These are phyloP conservation scores for Chenopodium suecicum DNA, from an alignment of 148 eudicot genomes.

Conservation along the genomic window DNA sequence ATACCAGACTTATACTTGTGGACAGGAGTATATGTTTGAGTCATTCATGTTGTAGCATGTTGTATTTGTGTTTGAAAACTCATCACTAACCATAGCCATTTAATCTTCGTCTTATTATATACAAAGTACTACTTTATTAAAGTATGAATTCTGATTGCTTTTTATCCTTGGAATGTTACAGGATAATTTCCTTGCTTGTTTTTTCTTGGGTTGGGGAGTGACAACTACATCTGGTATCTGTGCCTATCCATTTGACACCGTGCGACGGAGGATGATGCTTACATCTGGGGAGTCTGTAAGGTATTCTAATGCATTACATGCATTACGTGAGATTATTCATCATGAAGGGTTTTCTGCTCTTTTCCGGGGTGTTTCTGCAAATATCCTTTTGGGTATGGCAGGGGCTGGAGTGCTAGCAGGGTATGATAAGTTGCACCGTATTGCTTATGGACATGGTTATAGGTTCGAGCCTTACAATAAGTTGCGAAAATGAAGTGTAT, in stretches of 20 bases:
- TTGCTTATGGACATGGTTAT: constrained; percentile 46
- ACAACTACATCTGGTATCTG: constrained; percentile 81
- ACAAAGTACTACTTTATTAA: neutral
- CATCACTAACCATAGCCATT: neutral
- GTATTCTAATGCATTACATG: constrained; percentile 64
- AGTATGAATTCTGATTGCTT: neutral
- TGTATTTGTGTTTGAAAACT: neutral
- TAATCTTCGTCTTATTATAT: neutral
- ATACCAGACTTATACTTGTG: no score
- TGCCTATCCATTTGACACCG: constrained; percentile 89
- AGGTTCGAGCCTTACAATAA: constrained; percentile 39
- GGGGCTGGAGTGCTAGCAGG: constrained; percentile 98
- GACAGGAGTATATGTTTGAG: neutral
- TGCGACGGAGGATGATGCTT: constrained; percentile 92
- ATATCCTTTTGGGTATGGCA: constrained; percentile 87
- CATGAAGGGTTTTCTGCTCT: constrained; percentile 72
- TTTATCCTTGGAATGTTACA: constrained; percentile 30
- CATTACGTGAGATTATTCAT: constrained; percentile 62
- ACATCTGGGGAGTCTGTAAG: constrained; percentile 80
- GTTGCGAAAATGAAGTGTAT: constrained; percentile 29
- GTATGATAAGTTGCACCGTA: constrained; percentile 66
- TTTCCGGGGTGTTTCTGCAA: constrained; percentile 78
- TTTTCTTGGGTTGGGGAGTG: constrained; percentile 86
- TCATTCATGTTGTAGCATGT: neutral
- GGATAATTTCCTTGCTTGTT: constrained; percentile 90